These are phyloP conservation scores for Tieghemostelium lacteum DNA, from an alignment of 78 protist genomes.

Conservation along the genomic window DNA sequence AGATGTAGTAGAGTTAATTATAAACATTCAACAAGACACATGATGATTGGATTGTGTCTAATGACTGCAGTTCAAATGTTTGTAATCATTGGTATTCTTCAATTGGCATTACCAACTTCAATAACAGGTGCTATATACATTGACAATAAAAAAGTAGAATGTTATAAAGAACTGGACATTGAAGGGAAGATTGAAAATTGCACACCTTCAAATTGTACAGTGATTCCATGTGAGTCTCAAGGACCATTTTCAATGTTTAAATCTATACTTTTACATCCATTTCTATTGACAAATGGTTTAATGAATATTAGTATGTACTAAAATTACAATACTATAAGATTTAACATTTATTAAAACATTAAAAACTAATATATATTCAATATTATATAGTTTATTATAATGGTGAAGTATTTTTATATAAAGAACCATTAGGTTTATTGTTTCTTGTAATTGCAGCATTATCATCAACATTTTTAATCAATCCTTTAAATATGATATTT, in stretches of 20 bases:
- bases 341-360: not conserved
- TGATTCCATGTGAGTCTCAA: slow-evolving; percentile 59
- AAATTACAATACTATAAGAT: not conserved
- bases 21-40: slow-evolving; percentile 36
- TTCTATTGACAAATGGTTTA: slow-evolving; percentile 66
- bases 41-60: slow-evolving; percentile 70
- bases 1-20: slow-evolving; percentile 70
- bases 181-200: slow-evolving; percentile 51
- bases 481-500: slow-evolving; percentile 50
- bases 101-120: slow-evolving; percentile 45
- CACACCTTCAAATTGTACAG: slow-evolving; percentile 46
- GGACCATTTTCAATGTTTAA: slow-evolving; percentile 78
- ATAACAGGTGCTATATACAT: slow-evolving; percentile 65
- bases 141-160: not conserved
- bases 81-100: slow-evolving; percentile 53
- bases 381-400: slow-evolving; percentile 76
- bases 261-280: slow-evolving; percentile 41
- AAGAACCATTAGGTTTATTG: slow-evolving; percentile 80
- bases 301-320: slow-evolving; percentile 26
- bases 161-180: slow-evolving; percentile 66
- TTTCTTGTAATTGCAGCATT: slow-evolving; percentile 80
- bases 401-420: slow-evolving; percentile 73
- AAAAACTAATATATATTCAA: not conserved
- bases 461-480: slow-evolving; percentile 72
- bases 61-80: slow-evolving; percentile 71